phyloP scores from a whole-genome alignment of 495 filamentous ascomycete genomes.

The Penicillium ucsense region DNA sequence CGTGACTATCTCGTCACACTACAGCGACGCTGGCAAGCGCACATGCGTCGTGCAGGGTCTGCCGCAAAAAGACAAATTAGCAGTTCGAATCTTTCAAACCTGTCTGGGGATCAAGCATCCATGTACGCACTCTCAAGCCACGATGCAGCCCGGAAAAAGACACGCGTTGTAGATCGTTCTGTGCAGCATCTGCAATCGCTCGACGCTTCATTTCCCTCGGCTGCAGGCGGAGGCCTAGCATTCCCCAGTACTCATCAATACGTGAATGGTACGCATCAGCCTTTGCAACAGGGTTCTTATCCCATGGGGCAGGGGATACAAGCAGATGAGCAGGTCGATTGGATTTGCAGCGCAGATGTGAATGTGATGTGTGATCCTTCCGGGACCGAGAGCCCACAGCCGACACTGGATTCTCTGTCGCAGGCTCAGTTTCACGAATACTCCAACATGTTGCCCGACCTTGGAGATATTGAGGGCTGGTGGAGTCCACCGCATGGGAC shows the following conservation, averaged over 20 bases:
- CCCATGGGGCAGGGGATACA: too few species aligned
- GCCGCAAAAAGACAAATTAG: conserved; percentile 28
- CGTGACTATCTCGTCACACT: conserved; percentile 36
- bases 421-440: conserved; percentile 17
- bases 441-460: conserved; percentile 19
- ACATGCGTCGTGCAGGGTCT: conserved; percentile 33
- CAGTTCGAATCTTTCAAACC: conserved; percentile 9
- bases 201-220: too few species aligned
- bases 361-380: conserved; percentile 22
- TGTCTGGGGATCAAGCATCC: conserved; percentile 1
- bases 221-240: too few species aligned
- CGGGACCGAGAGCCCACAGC: neutral
- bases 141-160: conserved; percentile 17
- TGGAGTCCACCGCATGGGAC: conserved; percentile 25
- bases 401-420: conserved; percentile 2
- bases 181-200: too few species aligned
- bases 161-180: conserved; percentile 9
- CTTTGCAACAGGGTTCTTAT: too few species aligned
- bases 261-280: too few species aligned
- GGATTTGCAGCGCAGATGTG: conserved; percentile 25
- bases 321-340: conserved; percentile 11
- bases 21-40: conserved; percentile 38
- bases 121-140: neutral
- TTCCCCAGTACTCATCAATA: too few species aligned
- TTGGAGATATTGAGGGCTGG: conserved; percentile 32